phyloP scores from a whole-genome alignment of 1,139 yeast genomes.

The Geotrichum cucujoidarum region DNA sequence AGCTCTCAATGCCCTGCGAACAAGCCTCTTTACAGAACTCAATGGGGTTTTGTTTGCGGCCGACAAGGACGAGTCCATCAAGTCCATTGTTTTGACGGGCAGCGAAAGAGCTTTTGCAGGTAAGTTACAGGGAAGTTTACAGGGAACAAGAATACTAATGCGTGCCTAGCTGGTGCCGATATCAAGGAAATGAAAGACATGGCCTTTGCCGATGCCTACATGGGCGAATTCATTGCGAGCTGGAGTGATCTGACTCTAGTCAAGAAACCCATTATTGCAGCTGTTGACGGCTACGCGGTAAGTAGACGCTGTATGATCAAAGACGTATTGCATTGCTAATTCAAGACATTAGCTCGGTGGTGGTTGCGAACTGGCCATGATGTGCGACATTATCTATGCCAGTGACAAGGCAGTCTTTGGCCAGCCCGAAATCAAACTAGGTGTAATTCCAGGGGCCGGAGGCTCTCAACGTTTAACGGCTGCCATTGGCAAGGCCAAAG shows the following conservation, averaged over 20 bases:
- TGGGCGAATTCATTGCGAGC: slow-evolving; percentile 36
- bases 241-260: slow-evolving; percentile 39
- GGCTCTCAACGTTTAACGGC: slow-evolving; percentile 48
- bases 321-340: not conserved
- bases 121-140: not conserved
- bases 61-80: slow-evolving; percentile 40
- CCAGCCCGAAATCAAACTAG: slow-evolving; percentile 51
- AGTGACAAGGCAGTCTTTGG: slow-evolving; percentile 49
- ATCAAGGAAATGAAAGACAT: slow-evolving; percentile 47
- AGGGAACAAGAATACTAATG: slow-evolving; percentile 11
- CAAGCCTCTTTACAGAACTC: slow-evolving; percentile 43
- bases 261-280: slow-evolving; percentile 47
- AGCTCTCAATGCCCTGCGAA: slow-evolving; percentile 60
- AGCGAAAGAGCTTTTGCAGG: slow-evolving; percentile 44
- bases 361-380: slow-evolving; percentile 52
- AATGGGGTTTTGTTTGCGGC: slow-evolving; percentile 41
- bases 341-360: slow-evolving; percentile 49
- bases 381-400: slow-evolving; percentile 48
- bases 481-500: slow-evolving; percentile 46
- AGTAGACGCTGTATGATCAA: slow-evolving; percentile 1
- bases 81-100: slow-evolving; percentile 48
- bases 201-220: slow-evolving; percentile 39
- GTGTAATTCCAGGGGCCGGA: slow-evolving; percentile 52
- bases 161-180: slow-evolving; percentile 46
- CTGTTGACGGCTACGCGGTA: slow-evolving; percentile 47